A percentile compares a stretch with the other conserved stretches of the same genome.
These are phyloP conservation scores for Aspergillus eucalypticola DNA, from an alignment of 2,329 filamentous ascomycete species.

Conservation along the genomic window DNA sequence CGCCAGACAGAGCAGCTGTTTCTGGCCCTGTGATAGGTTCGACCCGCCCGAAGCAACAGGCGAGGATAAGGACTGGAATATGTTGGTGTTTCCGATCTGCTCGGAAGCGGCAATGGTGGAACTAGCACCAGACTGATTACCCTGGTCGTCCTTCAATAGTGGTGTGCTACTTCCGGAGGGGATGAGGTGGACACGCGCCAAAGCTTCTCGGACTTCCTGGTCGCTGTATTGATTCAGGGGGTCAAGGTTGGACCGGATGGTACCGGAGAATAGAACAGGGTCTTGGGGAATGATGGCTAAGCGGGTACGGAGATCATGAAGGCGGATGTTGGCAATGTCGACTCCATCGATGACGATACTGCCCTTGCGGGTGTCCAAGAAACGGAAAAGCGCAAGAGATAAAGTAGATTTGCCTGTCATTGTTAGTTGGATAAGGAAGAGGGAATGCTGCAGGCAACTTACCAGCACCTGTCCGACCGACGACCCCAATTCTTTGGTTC, in stretches of 20 bases:
- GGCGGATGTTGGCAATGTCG: conserved; percentile 51
- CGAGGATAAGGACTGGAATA: neutral
- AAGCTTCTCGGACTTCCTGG: conserved; percentile 66
- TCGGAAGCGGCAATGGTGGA: neutral
- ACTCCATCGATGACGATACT: conserved; percentile 33
- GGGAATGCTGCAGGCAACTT: neutral
- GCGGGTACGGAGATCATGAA: conserved; percentile 66
- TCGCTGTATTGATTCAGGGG: conserved; percentile 72
- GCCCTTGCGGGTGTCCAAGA: conserved; percentile 30
- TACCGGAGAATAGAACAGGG: conserved; percentile 78
- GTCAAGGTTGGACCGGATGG: conserved; percentile 73
- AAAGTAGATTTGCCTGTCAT: conserved; percentile 33
- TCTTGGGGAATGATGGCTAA: conserved; percentile 82
- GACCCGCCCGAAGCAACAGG: neutral
- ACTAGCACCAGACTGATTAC: neutral
- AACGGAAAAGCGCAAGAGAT: conserved; percentile 33
- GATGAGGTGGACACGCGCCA: conserved; percentile 64
- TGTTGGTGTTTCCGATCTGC: neutral
- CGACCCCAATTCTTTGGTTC: conserved; percentile 33
- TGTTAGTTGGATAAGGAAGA: neutral
- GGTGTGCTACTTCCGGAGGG: neutral
- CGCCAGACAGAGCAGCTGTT: conserved; percentile 34
- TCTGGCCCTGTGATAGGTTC: conserved; percentile 50
- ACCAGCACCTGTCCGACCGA: conserved; percentile 36
- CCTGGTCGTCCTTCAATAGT: neutral